Conservation (phyloP, 2,329 filamentous ascomycete species). For the Beauveria sp. region DNA sequence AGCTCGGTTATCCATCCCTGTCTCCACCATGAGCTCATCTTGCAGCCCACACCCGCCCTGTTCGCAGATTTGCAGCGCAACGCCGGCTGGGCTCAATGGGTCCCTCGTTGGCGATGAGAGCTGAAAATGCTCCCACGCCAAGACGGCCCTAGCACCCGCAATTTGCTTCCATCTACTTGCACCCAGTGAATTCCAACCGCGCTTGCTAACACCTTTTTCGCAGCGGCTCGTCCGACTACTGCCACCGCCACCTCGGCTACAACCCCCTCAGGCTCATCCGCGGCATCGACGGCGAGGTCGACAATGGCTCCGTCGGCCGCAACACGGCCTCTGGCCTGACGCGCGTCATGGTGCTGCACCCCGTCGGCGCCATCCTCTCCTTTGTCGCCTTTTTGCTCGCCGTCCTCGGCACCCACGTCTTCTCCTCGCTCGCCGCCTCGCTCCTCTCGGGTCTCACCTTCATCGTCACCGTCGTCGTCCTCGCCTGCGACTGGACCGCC, state of each 20-base stretch:
- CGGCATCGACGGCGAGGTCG: conserved; percentile 24
- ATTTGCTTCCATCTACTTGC: neutral
- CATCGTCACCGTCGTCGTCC: conserved; percentile 38
- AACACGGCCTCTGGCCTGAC: conserved; percentile 44
- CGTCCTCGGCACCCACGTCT: conserved; percentile 34
- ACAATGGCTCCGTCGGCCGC: conserved; percentile 35
- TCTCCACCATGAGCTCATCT: conserved; percentile 8
- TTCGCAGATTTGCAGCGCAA: neutral
- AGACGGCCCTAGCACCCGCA: neutral
- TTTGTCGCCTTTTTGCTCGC: conserved; percentile 47
- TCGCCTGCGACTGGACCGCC: conserved; percentile 50
- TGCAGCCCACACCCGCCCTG: neutral
- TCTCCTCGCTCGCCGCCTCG: conserved; percentile 44
- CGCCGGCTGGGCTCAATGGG: neutral
- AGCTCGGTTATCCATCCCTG: neutral
- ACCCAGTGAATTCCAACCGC: neutral
- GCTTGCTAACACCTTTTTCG: conserved; percentile 1
- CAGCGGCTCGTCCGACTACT: conserved; percentile 39
- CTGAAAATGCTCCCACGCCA: neutral
- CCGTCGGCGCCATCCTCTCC: conserved; percentile 47
- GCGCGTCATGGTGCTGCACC: conserved; percentile 54
- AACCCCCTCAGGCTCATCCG: conserved; percentile 40
- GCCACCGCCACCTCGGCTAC: conserved; percentile 45
- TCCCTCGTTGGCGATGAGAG: neutral
- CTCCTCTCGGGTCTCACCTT: conserved; percentile 43